Evolutionary conservation across 768 basidiomycete genomes (phyloP), one percentile per base, ranked within the genome.

Genomic region (Crucibulum laeve): DNA sequence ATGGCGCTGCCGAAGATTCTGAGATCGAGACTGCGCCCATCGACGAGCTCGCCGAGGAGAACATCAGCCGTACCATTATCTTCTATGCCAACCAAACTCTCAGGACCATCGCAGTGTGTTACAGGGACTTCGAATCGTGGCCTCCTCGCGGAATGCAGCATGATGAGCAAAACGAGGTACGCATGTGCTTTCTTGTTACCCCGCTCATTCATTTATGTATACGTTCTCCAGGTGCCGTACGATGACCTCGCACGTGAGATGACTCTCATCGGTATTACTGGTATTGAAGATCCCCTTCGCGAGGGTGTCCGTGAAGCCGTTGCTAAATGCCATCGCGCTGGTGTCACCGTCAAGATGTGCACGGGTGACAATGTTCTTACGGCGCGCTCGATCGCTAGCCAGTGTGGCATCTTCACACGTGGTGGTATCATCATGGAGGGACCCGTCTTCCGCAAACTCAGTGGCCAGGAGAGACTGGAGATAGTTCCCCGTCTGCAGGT

Each of bases 401-500:
- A 99, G 56, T 98, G 95, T 55, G 93, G 94, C 28, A 97, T 98
- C 60, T 98, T 87, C 68, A 87, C 86, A 14, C 65, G 86, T 2
- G 94, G 94, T 19, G 96, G 96, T 23, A 79, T 98, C 52, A 89
- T 99, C 65, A 97, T 98, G 91, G 96, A 99, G 60, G 94, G 96
- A 0, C 95, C 95, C 0, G 76, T 85, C 4, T 99, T 98, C 76
- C 79, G 96, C 34, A 71, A 83, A 56, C 74, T 99, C 25, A 73
- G 67, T 10, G 74, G 80, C 15, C 52, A 69, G 0, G 86, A 96
- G 50, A 81, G 83, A 63, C 66, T 87, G 28, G 86, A 89, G 36
- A 78, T 97, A 45, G 84, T 93, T 1, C 95, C 95, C 4, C 83
- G 91, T 15, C 73, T 99, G 2, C 95, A 98, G 63, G 93, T 99